Evolutionary conservation across 179 eudicot species (phyloP).

Genomic region (Pouteria campechiana): DNA sequence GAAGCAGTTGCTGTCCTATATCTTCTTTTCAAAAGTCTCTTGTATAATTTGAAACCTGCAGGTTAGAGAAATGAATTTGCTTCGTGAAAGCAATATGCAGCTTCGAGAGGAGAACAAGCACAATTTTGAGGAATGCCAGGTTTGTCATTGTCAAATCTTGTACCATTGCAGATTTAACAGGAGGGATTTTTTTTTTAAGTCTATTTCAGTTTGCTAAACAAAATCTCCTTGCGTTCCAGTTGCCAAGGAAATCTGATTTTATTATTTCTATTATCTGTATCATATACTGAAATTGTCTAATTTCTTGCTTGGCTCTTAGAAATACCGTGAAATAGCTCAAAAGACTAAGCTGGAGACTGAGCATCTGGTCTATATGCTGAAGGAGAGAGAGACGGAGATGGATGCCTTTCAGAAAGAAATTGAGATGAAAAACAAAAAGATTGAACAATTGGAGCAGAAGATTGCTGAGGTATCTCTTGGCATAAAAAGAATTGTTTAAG

Average conservation of each 20-base stretch:
- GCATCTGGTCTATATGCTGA: conserved; percentile 35
- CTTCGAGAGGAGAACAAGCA: conserved; percentile 87
- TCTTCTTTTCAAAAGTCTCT: not conserved
- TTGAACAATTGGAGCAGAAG: conserved; percentile 31
- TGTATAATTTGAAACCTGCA: conserved; percentile 4
- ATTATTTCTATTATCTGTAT: not conserved
- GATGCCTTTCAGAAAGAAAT: conserved; percentile 49
- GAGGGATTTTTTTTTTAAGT: not conserved
- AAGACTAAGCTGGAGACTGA: conserved; percentile 46
- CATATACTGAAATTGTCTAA: not conserved
- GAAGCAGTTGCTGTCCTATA: not conserved
- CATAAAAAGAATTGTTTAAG: not conserved
- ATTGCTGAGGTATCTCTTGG: conserved; percentile 34
- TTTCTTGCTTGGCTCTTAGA: conserved; percentile 14
- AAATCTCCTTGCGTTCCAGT: too few species aligned
- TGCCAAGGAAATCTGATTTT: too few species aligned
- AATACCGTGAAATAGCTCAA: conserved; percentile 52
- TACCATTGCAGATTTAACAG: not conserved
- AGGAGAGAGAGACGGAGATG: conserved; percentile 38
- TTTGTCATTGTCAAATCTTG: conserved; percentile 9
- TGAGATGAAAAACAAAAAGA: conserved; percentile 39
- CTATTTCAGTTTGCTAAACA: too few species aligned
- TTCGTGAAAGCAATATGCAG: conserved; percentile 90
- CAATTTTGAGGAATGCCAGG: conserved; percentile 92
- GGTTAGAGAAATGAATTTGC: conserved; percentile 78